A percentile compares a stretch with the other conserved stretches of the same genome.
Evolutionary conservation across 2,329 filamentous ascomycete genomes (phyloP).

Genomic region (Lachnellula willkommii): DNA sequence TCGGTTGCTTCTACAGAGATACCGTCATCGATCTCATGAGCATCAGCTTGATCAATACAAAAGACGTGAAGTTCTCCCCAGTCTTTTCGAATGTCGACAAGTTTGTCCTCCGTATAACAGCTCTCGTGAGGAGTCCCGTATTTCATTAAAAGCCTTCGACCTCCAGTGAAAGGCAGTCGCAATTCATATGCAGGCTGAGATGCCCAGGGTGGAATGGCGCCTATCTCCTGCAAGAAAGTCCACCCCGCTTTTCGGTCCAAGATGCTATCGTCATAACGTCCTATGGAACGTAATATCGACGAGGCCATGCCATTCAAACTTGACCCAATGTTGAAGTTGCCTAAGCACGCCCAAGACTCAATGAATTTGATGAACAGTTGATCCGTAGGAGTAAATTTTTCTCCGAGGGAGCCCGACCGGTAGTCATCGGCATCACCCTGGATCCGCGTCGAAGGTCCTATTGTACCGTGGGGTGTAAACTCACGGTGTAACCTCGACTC

Average conservation of each 20-base stretch:
- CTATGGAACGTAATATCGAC: conserved; percentile 55
- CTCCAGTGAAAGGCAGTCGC: conserved; percentile 45
- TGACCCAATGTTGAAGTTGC: conserved; percentile 47
- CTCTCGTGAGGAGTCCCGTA: conserved; percentile 29
- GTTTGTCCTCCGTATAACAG: conserved; percentile 37
- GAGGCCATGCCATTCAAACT: conserved; percentile 58
- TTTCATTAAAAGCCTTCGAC: conserved; percentile 26
- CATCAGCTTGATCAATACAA: conserved; percentile 64
- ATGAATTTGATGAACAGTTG: conserved; percentile 52
- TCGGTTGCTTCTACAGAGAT: conserved; percentile 62
- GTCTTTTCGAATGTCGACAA: conserved; percentile 50
- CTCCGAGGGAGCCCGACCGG: conserved; percentile 4
- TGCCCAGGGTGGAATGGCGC: conserved; percentile 66
- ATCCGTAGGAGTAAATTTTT: conserved; percentile 11
- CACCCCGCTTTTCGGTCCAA: conserved; percentile 47
- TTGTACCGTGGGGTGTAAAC: conserved; percentile 47
- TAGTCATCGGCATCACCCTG: conserved; percentile 7
- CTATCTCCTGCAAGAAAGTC: conserved; percentile 71
- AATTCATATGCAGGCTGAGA: conserved; percentile 58
- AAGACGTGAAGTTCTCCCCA: conserved; percentile 59
- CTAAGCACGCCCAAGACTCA: conserved; percentile 59
- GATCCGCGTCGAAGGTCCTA: conserved; percentile 34
- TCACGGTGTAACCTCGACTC: conserved; percentile 44
- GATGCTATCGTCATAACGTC: conserved; percentile 49
- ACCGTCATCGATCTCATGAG: conserved; percentile 73